A percentile compares a stretch with the other conserved stretches of the same genome.
phyloP scores from a whole-genome alignment of 352 stramenopile genomes.

The Poterioochromonas sp. region DNA sequence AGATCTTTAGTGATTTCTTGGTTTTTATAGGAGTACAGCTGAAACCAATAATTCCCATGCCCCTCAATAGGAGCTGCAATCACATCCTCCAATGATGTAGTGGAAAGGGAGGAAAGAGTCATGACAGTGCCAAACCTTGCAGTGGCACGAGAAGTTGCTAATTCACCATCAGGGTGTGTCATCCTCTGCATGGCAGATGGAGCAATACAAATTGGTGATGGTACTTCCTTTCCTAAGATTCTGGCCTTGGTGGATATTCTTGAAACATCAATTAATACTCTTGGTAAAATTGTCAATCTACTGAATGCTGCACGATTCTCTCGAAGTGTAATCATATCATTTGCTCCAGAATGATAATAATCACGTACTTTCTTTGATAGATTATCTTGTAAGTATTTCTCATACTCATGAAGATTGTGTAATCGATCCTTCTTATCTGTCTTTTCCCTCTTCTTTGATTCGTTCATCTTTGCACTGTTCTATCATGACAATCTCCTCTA shows the following conservation, averaged over 20 bases:
- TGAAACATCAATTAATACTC: slow-evolving; percentile 75
- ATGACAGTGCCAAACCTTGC: slow-evolving; percentile 60
- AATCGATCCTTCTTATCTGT: too few relatives aligned
- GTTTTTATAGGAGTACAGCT: slow-evolving; percentile 81
- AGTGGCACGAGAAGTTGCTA: slow-evolving; percentile 57
- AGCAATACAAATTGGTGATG: slow-evolving; percentile 74
- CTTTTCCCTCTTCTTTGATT: too few relatives aligned
- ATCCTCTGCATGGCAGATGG: slow-evolving; percentile 76
- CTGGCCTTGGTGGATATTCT: slow-evolving; percentile 67
- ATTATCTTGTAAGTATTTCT: slow-evolving; percentile 70
- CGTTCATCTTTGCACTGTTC: too few relatives aligned
- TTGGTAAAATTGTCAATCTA: slow-evolving; percentile 68
- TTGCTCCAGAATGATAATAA: slow-evolving; percentile 77
- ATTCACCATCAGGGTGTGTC: slow-evolving; percentile 71
- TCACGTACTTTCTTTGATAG: slow-evolving; percentile 78
- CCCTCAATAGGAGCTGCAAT: slow-evolving; percentile 31
- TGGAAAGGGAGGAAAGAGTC: slow-evolving; percentile 75
- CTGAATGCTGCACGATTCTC: slow-evolving; percentile 64
- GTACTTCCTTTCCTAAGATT: slow-evolving; percentile 61
- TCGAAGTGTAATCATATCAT: slow-evolving; percentile 69
- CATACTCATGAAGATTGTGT: slow-evolving; percentile 78
- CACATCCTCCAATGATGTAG: slow-evolving; percentile 65
- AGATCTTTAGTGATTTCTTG: slow-evolving; percentile 63
- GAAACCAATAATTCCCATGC: slow-evolving; percentile 63
- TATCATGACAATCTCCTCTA: too few relatives aligned